phyloP scores from a whole-genome alignment of 257 asterid species.

The Solanum paucissectum region DNA sequence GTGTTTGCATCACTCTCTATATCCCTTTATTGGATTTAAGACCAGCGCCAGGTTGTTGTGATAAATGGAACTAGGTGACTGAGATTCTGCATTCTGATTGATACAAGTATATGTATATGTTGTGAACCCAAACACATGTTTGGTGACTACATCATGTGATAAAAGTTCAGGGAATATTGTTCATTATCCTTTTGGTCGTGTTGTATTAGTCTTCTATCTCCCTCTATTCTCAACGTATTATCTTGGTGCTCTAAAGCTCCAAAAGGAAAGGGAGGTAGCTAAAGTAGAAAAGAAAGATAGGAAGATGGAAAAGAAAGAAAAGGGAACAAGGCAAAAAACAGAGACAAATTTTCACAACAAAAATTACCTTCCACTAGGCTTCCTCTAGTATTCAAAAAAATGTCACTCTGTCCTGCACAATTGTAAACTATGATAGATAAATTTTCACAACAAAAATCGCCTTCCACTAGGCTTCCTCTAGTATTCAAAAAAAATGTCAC shows the following conservation, averaged over 20 bases:
- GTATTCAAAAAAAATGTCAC: no score
- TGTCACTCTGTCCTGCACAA: no score
- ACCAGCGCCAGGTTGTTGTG: not conserved
- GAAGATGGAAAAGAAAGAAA: slow-evolving; percentile 24
- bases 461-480: no score
- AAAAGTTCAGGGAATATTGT: slow-evolving; percentile 8
- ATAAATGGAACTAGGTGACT: not conserved
- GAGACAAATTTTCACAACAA: no score
- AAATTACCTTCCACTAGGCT: no score
- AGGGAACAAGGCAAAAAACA: slow-evolving; percentile 13
- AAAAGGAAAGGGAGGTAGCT: slow-evolving; percentile 43
- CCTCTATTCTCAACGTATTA: slow-evolving; percentile 41
- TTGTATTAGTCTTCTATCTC: slow-evolving; percentile 15
- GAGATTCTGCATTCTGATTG: not conserved
- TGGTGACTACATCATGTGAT: not conserved
- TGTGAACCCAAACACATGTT: not conserved
- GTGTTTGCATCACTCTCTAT: no score
- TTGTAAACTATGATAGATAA: no score
- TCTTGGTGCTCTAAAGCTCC: slow-evolving; percentile 87
- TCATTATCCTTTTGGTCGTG: slow-evolving; percentile 2
- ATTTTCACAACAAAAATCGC: no score
- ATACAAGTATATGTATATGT: not conserved
- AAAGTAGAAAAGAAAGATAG: slow-evolving; percentile 37
- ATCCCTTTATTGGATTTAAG: not conserved
- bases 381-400: no score